These are phyloP conservation scores for Talaromyces sp. DNA, from an alignment of 2,329 filamentous ascomycete species.

Conservation along the genomic window DNA sequence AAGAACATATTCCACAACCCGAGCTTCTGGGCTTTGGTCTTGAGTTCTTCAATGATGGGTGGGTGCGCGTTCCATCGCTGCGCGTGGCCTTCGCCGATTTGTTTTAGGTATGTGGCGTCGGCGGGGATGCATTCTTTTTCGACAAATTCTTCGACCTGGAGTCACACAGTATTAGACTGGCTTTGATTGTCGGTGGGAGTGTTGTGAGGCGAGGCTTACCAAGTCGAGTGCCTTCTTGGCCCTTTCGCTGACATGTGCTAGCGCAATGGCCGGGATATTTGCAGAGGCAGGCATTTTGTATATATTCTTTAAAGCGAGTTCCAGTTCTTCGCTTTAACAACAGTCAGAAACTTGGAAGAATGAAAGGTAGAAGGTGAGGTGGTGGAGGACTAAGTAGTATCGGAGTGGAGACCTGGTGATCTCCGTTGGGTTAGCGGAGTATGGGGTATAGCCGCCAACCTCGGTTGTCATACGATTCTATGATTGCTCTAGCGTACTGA, in stretches of 20 bases:
- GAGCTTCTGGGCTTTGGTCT: slow-evolving; percentile 73
- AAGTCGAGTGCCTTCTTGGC: slow-evolving; percentile 81
- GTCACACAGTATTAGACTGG: background rate
- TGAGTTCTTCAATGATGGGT: slow-evolving; percentile 79
- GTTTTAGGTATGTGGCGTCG: slow-evolving; percentile 74
- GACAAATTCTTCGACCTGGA: slow-evolving; percentile 87
- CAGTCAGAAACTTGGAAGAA: background rate
- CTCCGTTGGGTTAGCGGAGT: slow-evolving; percentile 11
- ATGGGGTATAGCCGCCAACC: slow-evolving; percentile 17
- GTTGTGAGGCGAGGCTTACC: slow-evolving; percentile 37
- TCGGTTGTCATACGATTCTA: slow-evolving; percentile 1
- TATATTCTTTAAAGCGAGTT: background rate
- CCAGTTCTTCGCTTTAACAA: background rate
- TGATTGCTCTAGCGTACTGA: background rate
- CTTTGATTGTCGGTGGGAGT: background rate
- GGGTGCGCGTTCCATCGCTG: slow-evolving; percentile 79
- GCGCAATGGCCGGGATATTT: slow-evolving; percentile 57
- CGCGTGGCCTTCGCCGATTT: slow-evolving; percentile 67
- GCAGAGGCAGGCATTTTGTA: slow-evolving; percentile 47
- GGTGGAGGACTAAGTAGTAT: background rate
- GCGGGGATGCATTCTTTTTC: slow-evolving; percentile 91
- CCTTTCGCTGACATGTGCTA: slow-evolving; percentile 71
- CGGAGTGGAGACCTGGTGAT: background rate
- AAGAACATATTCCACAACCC: slow-evolving; percentile 99
- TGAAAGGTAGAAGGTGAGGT: background rate